Evolutionary conservation across 257 asterid species (phyloP), one percentile per base, ranked within the genome.

Genomic region (Marsdenia floribunda): DNA sequence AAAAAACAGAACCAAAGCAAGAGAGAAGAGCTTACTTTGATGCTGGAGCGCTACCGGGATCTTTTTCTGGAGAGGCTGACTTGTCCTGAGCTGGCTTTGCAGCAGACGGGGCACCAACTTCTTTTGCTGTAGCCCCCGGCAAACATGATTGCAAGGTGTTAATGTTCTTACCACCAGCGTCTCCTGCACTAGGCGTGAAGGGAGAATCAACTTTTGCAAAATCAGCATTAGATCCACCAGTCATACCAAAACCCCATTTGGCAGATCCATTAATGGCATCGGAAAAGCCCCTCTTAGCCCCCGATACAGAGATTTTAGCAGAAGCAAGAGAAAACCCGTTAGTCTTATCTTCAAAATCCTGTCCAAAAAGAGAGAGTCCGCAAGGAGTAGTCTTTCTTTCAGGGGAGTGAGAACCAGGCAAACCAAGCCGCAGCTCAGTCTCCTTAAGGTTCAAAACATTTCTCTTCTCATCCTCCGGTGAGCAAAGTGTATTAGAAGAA

Each of bases 401-500:
- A 19, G 88, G 86, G 33, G 86, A 83, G 57, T 87, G 87, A 0
- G 91, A 86, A 70, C 97, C 97, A 12, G 97, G 97, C 77, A 92
- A 77, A 1, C 97, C 97, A 65, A 92, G 96, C 82, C 97, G 85
- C 59, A 92, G 86, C 76, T 90, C 97, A 8, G 97, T 92, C 78
- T 88, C 92, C 70, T 82, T 84, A 1, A 90, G 88, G 82, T 85
- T 86, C 19, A 85, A 58, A 40, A 35, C 80, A 52, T 46, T 70
- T 24, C 71, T 80, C 46, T 73, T 73, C 79, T 79, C 49, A 44
- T 44, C 81, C 26, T 55, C 75, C 44, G 61, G 87, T 2, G 80
- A 38, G 73, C 80, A 70, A 44, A 68, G 24, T 26, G 74, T 58
- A 42, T 82, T 77, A 35, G 88, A 78, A 73, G 87, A 58, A 60